phyloP scores from a whole-genome alignment of 139 green algal genomes.

The Chlorokybus atmophyticus region DNA sequence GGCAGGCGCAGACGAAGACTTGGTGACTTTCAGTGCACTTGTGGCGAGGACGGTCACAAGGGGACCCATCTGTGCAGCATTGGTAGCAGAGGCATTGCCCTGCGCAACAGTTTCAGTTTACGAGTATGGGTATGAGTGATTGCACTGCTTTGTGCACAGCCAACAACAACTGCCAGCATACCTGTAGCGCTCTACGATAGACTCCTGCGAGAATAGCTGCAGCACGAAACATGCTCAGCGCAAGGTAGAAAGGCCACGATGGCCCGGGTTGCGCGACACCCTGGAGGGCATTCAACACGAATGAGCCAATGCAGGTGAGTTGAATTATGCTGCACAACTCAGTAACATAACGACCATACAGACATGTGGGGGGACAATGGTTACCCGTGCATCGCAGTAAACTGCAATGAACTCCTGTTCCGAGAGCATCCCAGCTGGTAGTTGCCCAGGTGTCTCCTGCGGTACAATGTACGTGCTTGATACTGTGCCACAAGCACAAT shows the following conservation, averaged over 20 bases:
- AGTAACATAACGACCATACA: no score
- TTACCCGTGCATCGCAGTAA: no score
- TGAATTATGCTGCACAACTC: neutral
- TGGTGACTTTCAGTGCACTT: no score
- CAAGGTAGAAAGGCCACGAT: constrained; percentile 81
- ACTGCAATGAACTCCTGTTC: constrained; percentile 43
- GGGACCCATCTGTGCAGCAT: constrained; percentile 42
- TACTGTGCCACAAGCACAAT: no score
- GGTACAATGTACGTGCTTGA: no score
- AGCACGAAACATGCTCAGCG: constrained; percentile 74
- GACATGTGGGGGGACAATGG: no score
- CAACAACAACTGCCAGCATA: no score
- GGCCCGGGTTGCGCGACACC: neutral
- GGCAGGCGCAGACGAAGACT: no score
- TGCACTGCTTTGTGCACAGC: no score
- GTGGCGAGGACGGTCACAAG: constrained; percentile 48
- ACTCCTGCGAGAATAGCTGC: constrained; percentile 84
- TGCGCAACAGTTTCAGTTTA: no score
- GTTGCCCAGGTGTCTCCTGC: neutral
- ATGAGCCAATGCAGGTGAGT: neutral
- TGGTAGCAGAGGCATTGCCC: constrained; percentile 72
- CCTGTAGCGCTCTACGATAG: constrained; percentile 40
- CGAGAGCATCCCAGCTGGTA: constrained; percentile 16
- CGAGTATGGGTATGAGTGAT: no score
- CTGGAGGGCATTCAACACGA: no score